Evolutionary conservation across 148 eudicot species (phyloP), one percentile per base, ranked within the genome.

Genomic region (Salicornia ramosissima): DNA sequence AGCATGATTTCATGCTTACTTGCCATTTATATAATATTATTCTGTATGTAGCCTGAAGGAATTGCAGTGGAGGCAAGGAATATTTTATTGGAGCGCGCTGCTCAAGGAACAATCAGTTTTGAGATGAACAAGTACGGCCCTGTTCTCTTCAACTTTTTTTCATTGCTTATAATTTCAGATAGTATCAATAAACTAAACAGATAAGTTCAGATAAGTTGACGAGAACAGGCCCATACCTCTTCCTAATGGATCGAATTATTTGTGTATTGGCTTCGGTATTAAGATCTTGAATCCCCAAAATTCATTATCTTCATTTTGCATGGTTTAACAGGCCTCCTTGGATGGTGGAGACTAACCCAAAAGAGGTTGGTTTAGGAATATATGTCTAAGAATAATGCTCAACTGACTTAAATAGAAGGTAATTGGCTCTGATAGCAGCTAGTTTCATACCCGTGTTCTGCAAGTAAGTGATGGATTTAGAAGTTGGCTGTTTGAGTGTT

Each of bases 331-430:
- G 98, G 87, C 78, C 98, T 73, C 97, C 98, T 60, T 93, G 98
- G 97, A 90, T 90, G 98, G 98, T 88, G 70, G 98, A 93, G 79
- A 90, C 91, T 47, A 56, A 90, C 43, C 97, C 97, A 14, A 93
- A 90, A 78, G 92, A 87, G 79, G 33, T 93, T 50, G 95, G 95
- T 47, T 79, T 93, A 33, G 98, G 98, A 62, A 93, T 90, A 65
- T 93, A 88, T 12, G 75, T 86, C 28, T 82, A 68, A 80, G 14
- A 49, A 36, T 40, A 63, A 10, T 34, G 25, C 70, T 46, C 58
- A 26, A 52, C 24, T 25, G 69, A 63, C 28, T 18, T 7, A 10
- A 50, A 28, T 63, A 10, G 2, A 6, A 21, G 31, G 14, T 42
- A 12, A 25, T 19, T 8, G 19, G 53, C 51, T 22, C 47, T 63